These are phyloP conservation scores for Keithomyces neogunnii DNA, from an alignment of 2,329 filamentous ascomycete species.

Conservation along the genomic window DNA sequence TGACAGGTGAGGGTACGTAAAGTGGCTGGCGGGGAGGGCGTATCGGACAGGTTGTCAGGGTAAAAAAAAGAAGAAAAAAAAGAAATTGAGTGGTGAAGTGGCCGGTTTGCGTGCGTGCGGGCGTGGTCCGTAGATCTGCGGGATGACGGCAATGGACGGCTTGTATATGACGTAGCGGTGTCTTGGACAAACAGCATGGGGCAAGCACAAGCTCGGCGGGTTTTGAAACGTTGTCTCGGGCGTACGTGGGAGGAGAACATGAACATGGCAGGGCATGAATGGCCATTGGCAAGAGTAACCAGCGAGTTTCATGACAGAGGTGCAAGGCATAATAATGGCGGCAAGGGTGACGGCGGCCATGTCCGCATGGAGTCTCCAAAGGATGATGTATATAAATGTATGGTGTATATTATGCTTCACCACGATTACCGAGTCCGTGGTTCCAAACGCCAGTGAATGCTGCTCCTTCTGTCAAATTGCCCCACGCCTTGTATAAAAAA, in stretches of 20 bases:
- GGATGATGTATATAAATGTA: not conserved
- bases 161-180: slow-evolving; percentile 36
- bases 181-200: slow-evolving; percentile 65
- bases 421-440: not conserved
- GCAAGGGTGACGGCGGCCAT: too few relatives aligned
- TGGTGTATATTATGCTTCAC: not conserved
- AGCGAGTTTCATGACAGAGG: not conserved
- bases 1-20: too few relatives aligned
- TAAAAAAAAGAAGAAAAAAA: slow-evolving; percentile 2
- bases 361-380: too few relatives aligned
- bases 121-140: slow-evolving; percentile 21
- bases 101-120: slow-evolving; percentile 23
- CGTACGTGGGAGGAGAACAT: slow-evolving; percentile 28
- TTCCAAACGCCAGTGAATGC: not conserved
- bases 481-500: not conserved
- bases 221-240: slow-evolving; percentile 59
- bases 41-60: slow-evolving; percentile 32
- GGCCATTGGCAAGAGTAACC: not conserved
- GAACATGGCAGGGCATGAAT: not conserved
- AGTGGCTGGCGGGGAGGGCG: slow-evolving; percentile 23
- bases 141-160: slow-evolving; percentile 17
- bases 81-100: slow-evolving; percentile 19
- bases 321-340: not conserved
- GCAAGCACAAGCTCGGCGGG: slow-evolving; percentile 58
- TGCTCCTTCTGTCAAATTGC: not conserved